Base-by-base conservation (phyloP, 768 basidiomycete genomes). In the Suillus weaverae region DNA sequence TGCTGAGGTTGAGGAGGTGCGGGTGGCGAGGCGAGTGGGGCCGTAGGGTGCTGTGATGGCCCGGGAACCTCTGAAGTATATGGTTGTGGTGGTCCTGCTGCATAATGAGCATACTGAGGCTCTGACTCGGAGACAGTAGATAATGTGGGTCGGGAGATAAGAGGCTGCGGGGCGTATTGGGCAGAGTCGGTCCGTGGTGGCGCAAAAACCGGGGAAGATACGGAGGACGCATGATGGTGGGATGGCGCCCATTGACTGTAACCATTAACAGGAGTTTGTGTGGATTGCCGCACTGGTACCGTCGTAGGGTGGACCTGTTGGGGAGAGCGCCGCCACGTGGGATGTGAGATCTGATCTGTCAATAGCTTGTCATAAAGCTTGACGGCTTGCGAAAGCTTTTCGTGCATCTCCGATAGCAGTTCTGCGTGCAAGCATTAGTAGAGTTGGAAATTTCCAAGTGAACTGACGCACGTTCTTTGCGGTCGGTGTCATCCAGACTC, bases 401-500 rank as follows among this genome's bases (percentile, higher is more conserved):
- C 90, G 70, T 98, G 92, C 95, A 99, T 98, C 57, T 98, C 95
- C 8, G 87, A 81, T 41, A 99, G 80, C 73, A 96, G 83, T 75
- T 95, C 95, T 95, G 72, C 7, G 41, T 46, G 36, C 38, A 20
- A 43, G 39, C 2, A 62, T 51, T 30, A 62, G 65, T 55, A 57
- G 26, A 46, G 5, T 22, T 22, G 30, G 38, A 11, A 2, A 59
- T 59, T 59, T 13, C 57, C 26, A 41, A 20, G 57, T 30, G 20
- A 41, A 16, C 75, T 75, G 5, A 79, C 86, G 72, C 68, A 94
- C 95, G 84, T 79, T 95, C 90, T 85, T 95, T 95, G 70, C 89
- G 81, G 20, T 86, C 87, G 3, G 94, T 83, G 69, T 98, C 96
- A 74, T 94, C 94, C 66, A 95, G 75, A 70, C 87, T 93, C 76